Percentiles rank a stretch among this genome's conserved stretches.
phyloP scores from a whole-genome alignment of 371 early-diverging fungal genomes.

The Polyrhizophydium stewartii region DNA sequence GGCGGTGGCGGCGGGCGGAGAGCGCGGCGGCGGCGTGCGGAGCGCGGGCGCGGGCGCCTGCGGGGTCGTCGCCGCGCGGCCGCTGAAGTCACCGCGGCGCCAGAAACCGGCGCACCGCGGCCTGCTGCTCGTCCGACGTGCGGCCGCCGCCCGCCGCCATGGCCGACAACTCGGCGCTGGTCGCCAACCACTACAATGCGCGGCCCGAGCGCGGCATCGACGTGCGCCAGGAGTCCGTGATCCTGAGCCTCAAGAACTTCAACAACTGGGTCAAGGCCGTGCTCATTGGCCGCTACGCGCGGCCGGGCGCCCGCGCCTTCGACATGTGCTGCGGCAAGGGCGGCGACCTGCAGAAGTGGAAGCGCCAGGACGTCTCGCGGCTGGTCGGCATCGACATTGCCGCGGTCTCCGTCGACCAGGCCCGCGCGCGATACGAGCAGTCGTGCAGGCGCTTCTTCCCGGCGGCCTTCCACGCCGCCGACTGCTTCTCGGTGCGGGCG shows the following conservation, averaged over 20 bases:
- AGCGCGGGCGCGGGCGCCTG: background rate
- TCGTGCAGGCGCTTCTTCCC: slow-evolving; percentile 55
- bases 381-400: slow-evolving; percentile 91
- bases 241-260: slow-evolving; percentile 81
- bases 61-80: background rate
- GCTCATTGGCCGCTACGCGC: slow-evolving; percentile 69
- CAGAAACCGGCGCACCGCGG: too few species aligned
- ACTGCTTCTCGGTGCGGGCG: slow-evolving; percentile 73
- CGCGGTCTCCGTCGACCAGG: slow-evolving; percentile 86
- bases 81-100: background rate
- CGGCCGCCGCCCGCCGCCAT: too few species aligned
- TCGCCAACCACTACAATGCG: slow-evolving; percentile 93
- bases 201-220: slow-evolving; percentile 74
- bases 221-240: slow-evolving; percentile 73
- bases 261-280: slow-evolving; percentile 97
- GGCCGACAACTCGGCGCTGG: slow-evolving; percentile 20
- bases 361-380: slow-evolving; percentile 61
- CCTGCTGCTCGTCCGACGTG: too few species aligned
- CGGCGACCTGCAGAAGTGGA: slow-evolving; percentile 97
- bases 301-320: slow-evolving; percentile 55
- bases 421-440: slow-evolving; percentile 63
- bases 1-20: too few species aligned
- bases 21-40: too few species aligned
- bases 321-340: slow-evolving; percentile 99
- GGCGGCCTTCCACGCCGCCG: slow-evolving; percentile 72